Conservation (phyloP, 306 rosid species). For the Vachellia pachyceras region DNA sequence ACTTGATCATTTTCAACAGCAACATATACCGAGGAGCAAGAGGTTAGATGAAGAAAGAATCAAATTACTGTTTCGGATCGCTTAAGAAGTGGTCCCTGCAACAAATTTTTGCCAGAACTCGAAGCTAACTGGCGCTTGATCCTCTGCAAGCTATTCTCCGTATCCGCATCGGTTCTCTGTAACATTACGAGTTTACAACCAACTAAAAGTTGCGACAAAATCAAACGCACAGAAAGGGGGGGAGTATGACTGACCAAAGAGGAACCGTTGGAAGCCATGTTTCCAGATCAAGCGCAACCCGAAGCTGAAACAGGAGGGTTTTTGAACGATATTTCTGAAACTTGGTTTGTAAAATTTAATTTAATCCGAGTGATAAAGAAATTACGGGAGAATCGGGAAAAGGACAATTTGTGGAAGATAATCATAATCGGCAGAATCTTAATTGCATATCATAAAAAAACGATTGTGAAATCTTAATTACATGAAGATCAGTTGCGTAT, state of each 20-base stretch:
- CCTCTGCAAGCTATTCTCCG: conserved; percentile 92
- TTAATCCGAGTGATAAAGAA: no score
- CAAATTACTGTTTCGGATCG: conserved; percentile 90
- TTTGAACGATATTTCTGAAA: conserved; percentile 27
- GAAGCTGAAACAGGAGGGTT: conserved; percentile 43
- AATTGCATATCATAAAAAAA: no score
- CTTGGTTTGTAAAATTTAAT: neutral
- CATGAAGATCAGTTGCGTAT: no score
- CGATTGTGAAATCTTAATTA: no score
- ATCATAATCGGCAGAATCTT: no score
- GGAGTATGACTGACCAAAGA: conserved; percentile 57
- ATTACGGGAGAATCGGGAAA: no score
- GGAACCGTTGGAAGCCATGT: conserved; percentile 78
- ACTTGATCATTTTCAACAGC: conserved; percentile 22
- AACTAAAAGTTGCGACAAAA: conserved; percentile 17
- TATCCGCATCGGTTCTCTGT: conserved; percentile 70
- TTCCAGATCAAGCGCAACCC: conserved; percentile 43
- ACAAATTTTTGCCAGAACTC: conserved; percentile 82
- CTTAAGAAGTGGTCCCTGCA: conserved; percentile 99
- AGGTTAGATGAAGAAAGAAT: conserved; percentile 28
- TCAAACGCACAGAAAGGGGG: conserved; percentile 7
- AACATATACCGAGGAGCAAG: neutral
- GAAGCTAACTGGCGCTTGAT: conserved; percentile 97
- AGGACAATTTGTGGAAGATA: no score
- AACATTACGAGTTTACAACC: conserved; percentile 21